phyloP scores from a whole-genome alignment of 352 stramenopile species.

The Globisporangium iwayamae region DNA sequence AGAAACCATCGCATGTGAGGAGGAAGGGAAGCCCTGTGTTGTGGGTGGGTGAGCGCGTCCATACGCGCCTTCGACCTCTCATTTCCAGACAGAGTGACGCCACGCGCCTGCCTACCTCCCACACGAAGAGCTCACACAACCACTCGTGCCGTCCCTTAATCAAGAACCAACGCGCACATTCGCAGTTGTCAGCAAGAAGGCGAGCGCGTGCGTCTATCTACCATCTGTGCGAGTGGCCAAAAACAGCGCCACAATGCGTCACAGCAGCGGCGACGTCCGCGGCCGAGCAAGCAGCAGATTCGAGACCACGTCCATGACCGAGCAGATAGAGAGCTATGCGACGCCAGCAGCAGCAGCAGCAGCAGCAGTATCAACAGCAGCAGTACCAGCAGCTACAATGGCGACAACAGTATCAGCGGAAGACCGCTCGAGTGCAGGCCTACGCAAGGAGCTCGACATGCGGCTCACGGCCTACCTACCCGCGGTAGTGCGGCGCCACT shows the following conservation, averaged over 20 bases:
- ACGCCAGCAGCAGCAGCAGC: not conserved
- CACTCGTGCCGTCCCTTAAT: not conserved
- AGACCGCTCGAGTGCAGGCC: conserved; percentile 29
- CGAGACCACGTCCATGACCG: not conserved
- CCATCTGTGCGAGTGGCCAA: not conserved
- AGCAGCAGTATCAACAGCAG: not conserved
- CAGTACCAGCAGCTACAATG: not conserved
- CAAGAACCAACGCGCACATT: too few species aligned
- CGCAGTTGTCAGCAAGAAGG: not conserved
- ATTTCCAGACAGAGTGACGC: not conserved
- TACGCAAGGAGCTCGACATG: conserved; percentile 82
- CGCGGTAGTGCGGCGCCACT: conserved; percentile 68
- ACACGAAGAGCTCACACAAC: not conserved
- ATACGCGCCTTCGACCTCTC: not conserved
- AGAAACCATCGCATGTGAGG: conserved; percentile 2
- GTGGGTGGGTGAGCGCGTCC: not conserved
- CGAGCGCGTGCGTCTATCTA: not conserved
- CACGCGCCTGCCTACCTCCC: not conserved
- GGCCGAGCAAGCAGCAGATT: not conserved
- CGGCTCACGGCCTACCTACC: conserved; percentile 79
- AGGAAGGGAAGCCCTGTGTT: too few species aligned
- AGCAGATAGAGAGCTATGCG: not conserved
- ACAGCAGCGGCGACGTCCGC: not conserved
- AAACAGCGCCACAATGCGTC: not conserved
- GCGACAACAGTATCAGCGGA: conserved; percentile 8